Evolutionary conservation across 176 grass and related monocot genomes (phyloP), one percentile per base, ranked within the genome.

Genomic region (Sorghum bicolor): DNA sequence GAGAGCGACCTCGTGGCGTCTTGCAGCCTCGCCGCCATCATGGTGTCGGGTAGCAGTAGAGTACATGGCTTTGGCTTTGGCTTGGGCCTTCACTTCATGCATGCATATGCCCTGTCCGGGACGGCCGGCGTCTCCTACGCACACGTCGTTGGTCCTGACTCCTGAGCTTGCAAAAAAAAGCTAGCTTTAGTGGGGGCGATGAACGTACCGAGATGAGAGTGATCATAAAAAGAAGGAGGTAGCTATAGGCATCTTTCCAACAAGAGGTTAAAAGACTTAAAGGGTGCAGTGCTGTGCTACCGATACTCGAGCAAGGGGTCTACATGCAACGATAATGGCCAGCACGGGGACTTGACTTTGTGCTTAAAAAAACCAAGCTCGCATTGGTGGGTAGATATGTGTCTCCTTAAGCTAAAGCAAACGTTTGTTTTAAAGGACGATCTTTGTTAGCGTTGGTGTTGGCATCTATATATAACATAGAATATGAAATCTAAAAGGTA

Each of bases 1-100:
- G 70, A 74, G 72, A 52, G 72, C 17, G 73, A 76, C 73, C 30
- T 76, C 47, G 74, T 76, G 74, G 45, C 33, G 31, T 1, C 25
- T 70, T 29, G 36, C 57, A 13, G 4, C 36, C 28, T 58, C 12
- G 10, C 30, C 29, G 45, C 14, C 66, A 82, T 71, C 79, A 71
- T 82, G 15, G 33, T 71, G 66, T 71, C 66, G 66, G 77, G 0
- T 65, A 34, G 33, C n/a, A 10, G 16, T 11, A 60, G 19, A 28
- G 0, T 19, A 11, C 70, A 20, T 75, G 31, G 43, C 43, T 55
- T 64, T 75, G 31, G 43, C 43, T 55, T 64, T 37, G 37, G 58
- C 60, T 24, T 30, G 25, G 61, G 25, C 25, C 8, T 57, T 57
- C 20, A 19, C 47, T n/a, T 57, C 22, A 25, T 25, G n/a, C 55